phyloP scores from a whole-genome alignment of 1,139 yeast species.

The Magnusiomyces suaveolens region DNA sequence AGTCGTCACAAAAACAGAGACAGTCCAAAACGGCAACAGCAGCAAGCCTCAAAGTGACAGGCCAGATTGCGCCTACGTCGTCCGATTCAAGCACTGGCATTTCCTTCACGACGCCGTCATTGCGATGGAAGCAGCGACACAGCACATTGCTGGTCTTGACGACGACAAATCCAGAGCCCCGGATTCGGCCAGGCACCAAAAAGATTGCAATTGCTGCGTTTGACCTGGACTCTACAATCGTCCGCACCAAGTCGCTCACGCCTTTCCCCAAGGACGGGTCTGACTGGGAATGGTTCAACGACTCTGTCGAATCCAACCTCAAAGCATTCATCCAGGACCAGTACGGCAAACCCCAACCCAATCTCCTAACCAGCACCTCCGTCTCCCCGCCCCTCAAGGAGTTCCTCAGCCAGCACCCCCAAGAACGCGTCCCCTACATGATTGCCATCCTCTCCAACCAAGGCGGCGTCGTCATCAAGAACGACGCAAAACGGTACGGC shows the following conservation, averaged over 20 bases:
- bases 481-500: conserved; percentile 43
- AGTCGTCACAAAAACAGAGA: neutral
- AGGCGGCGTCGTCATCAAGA: conserved; percentile 46
- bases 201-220: conserved; percentile 47
- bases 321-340: conserved; percentile 15
- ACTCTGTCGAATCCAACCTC: conserved; percentile 29
- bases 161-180: neutral
- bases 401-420: conserved; percentile 4
- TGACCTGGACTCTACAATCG: conserved; percentile 69
- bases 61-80: neutral
- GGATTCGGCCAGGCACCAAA: neutral
- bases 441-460: conserved; percentile 81
- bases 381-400: conserved; percentile 11
- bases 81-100: neutral
- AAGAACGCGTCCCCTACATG: conserved; percentile 22
- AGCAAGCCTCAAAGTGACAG: neutral
- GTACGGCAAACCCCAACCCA: neutral
- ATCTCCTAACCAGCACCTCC: neutral
- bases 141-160: neutral
- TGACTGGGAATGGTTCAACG: conserved; percentile 63
- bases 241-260: conserved; percentile 48
- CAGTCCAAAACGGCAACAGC: neutral
- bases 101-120: neutral
- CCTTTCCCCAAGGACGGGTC: conserved; percentile 45
- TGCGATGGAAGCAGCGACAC: neutral